Evolutionary conservation across 2,329 filamentous ascomycete species (phyloP).

Genomic region (Alternaria sp.): DNA sequence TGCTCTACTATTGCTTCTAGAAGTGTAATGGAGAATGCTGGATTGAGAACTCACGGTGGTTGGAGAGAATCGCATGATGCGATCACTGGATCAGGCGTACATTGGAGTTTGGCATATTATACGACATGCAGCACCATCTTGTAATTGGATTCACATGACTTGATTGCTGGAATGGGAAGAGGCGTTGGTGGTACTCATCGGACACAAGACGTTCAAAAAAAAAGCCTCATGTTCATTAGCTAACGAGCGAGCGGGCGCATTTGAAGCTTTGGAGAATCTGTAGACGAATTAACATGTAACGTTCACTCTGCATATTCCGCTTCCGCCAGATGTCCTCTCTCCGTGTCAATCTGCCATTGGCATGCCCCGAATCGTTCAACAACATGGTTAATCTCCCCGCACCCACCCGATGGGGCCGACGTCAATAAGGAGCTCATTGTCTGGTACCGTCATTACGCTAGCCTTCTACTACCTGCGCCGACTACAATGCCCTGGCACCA

Average conservation of each 20-base stretch:
- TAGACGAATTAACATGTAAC: neutral
- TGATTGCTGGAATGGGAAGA: neutral
- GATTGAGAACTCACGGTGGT: neutral
- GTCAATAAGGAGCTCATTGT: neutral
- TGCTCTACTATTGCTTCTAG: conserved; percentile 59
- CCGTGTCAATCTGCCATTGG: neutral
- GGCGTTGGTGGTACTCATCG: conserved; percentile 1
- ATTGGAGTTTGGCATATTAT: neutral
- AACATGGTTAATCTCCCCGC: neutral
- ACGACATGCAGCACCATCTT: neutral
- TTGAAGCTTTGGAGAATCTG: neutral
- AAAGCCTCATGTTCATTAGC: neutral
- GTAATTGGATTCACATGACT: neutral
- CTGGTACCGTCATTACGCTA: neutral
- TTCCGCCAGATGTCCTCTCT: neutral
- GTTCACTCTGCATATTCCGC: neutral
- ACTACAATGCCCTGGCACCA: neutral
- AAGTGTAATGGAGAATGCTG: neutral
- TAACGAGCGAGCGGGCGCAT: neutral
- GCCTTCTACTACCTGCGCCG: neutral
- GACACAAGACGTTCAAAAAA: neutral
- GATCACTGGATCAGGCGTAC: neutral
- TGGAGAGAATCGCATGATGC: neutral
- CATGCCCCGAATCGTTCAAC: neutral
- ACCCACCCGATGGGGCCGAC: neutral